Conservation (phyloP, 768 basidiomycete species). For the Baorangia bicolor region DNA sequence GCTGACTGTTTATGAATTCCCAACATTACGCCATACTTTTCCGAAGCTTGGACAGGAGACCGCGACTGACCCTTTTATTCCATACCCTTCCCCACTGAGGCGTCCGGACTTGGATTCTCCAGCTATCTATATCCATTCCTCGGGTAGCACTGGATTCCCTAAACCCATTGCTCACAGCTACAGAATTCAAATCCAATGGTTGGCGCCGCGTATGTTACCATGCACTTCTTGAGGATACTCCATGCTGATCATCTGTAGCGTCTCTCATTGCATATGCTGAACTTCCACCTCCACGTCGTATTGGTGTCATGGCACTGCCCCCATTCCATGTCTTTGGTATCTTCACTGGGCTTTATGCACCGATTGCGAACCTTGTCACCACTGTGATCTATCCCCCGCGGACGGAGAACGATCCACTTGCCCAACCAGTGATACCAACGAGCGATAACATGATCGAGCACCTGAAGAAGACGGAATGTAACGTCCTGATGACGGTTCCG, state of each 20-base stretch:
- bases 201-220: constrained; percentile 32
- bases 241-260: constrained; percentile 1
- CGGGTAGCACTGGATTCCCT: constrained; percentile 51
- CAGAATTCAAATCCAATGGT: constrained; percentile 35
- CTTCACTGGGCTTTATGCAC: constrained; percentile 11
- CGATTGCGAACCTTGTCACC: constrained; percentile 18
- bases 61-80: constrained; percentile 13
- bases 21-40: constrained; percentile 31
- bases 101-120: constrained; percentile 34
- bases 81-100: constrained; percentile 11
- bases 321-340: constrained; percentile 28
- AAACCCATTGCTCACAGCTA: constrained; percentile 43
- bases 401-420: constrained; percentile 15
- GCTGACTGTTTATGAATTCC: constrained; percentile 19
- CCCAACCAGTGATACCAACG: constrained; percentile 37
- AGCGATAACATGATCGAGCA: constrained; percentile 41
- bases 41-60: constrained; percentile 40
- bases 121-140: constrained; percentile 48
- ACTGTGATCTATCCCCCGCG: constrained; percentile 30
- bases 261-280: background rate
- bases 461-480: constrained; percentile 27
- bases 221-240: background rate
- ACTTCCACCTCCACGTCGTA: constrained; percentile 17
- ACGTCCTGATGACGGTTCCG: constrained; percentile 37
- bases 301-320: constrained; percentile 27